A percentile compares a stretch with the other conserved stretches of the same genome.
Evolutionary conservation across 306 rosid genomes (phyloP).

Genomic region (Fragaria nilgerrensis): DNA sequence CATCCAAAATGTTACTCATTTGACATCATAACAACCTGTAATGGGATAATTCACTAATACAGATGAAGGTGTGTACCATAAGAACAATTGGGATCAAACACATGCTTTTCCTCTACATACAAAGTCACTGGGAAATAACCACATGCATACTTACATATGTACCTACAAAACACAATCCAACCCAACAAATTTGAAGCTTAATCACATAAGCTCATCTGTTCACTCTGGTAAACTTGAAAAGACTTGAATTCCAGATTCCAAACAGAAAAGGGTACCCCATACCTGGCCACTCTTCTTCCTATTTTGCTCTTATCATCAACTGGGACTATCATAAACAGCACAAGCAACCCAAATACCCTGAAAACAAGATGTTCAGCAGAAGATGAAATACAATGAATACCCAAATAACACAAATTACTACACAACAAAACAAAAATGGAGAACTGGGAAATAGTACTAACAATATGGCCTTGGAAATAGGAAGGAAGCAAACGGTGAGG

Average conservation of each 20-base stretch:
- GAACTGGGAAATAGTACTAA: slow-evolving; percentile 23
- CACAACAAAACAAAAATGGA: not conserved
- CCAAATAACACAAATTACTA: not conserved
- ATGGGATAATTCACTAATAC: not conserved
- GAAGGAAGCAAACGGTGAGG: slow-evolving; percentile 55
- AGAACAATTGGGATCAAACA: slow-evolving; percentile 68
- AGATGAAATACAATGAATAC: not conserved
- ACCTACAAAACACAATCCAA: slow-evolving; percentile 36
- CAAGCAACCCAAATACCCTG: slow-evolving; percentile 65
- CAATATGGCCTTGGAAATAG: slow-evolving; percentile 58
- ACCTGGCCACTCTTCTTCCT: slow-evolving; percentile 65
- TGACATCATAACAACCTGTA: not conserved
- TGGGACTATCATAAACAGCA: slow-evolving; percentile 54
- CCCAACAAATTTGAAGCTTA: not conserved
- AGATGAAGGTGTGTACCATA: slow-evolving; percentile 41
- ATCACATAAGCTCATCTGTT: not conserved
- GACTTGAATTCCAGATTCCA: not conserved
- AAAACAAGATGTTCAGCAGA: slow-evolving; percentile 1
- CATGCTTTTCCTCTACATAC: slow-evolving; percentile 73
- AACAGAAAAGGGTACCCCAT: not conserved
- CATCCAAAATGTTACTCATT: not conserved
- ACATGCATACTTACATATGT: slow-evolving; percentile 64
- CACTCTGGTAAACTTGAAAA: not conserved
- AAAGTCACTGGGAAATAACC: slow-evolving; percentile 73
- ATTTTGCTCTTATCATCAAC: slow-evolving; percentile 47